Percentiles rank a stretch among this genome's conserved stretches.
These are phyloP conservation scores for Murraya koenigii DNA, from an alignment of 345 rosid species.

Conservation along the genomic window DNA sequence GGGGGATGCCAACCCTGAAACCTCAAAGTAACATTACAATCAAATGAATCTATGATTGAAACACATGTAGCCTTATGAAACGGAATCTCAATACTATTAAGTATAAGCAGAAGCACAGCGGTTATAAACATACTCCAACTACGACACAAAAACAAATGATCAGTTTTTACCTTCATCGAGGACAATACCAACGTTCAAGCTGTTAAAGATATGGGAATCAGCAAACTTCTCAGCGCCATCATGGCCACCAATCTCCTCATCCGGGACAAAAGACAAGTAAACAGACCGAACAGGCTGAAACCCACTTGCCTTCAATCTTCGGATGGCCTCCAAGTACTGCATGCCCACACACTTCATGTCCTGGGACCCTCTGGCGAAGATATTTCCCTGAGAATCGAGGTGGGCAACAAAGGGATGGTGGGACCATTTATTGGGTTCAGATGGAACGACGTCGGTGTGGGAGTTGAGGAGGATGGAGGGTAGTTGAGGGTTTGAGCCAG, in stretches of 20 bases:
- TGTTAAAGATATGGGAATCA: slow-evolving; percentile 52
- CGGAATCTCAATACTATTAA: too few relatives aligned
- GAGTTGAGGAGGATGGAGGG: slow-evolving; percentile 85
- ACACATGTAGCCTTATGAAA: too few relatives aligned
- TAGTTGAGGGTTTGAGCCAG: slow-evolving; percentile 57
- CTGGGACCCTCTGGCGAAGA: slow-evolving; percentile 91
- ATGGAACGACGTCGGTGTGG: slow-evolving; percentile 95
- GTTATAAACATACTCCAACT: too few relatives aligned
- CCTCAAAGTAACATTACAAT: neutral
- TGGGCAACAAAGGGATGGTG: slow-evolving; percentile 75
- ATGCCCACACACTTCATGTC: slow-evolving; percentile 98
- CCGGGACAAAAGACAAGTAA: slow-evolving; percentile 77
- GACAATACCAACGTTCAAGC: slow-evolving; percentile 67
- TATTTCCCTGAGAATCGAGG: slow-evolving; percentile 64
- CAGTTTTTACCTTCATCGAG: slow-evolving; percentile 78
- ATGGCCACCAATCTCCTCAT: slow-evolving; percentile 94
- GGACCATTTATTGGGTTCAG: slow-evolving; percentile 72
- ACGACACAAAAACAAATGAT: neutral
- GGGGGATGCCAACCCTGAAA: slow-evolving; percentile 73
- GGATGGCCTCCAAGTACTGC: slow-evolving; percentile 91
- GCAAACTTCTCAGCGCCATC: slow-evolving; percentile 82
- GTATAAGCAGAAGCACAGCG: too few relatives aligned
- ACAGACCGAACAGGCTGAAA: slow-evolving; percentile 68
- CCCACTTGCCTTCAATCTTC: slow-evolving; percentile 57
- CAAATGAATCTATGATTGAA: neutral